Conservation (phyloP, 139 green algal genomes). For the Mesotaenium endlicherianum region DNA sequence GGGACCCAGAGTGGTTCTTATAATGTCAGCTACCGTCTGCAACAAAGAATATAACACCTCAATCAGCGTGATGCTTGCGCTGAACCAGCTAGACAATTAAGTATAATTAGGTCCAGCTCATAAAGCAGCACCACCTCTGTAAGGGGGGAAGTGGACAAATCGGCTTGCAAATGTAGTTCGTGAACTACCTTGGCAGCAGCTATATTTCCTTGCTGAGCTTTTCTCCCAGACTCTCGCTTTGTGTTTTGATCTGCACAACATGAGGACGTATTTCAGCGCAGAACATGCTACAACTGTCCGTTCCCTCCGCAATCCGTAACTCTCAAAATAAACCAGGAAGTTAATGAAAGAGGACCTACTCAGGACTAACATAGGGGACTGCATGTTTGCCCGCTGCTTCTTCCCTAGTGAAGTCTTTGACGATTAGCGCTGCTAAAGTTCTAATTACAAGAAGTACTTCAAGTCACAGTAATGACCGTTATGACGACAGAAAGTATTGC, state of each 20-base stretch:
- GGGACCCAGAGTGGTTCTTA: constrained; percentile 93
- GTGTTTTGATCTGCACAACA: constrained; percentile 61
- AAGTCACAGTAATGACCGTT: too few species aligned
- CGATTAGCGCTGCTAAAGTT: too few species aligned
- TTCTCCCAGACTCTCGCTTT: constrained; percentile 90
- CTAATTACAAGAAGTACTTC: too few species aligned
- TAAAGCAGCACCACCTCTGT: not conserved
- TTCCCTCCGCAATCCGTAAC: not conserved
- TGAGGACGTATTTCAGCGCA: not conserved
- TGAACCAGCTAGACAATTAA: not conserved
- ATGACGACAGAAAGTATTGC: too few species aligned
- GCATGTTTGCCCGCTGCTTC: constrained; percentile 49
- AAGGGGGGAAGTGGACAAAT: not conserved
- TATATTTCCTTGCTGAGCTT: constrained; percentile 95
- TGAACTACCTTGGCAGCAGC: constrained; percentile 78
- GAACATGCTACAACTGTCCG: not conserved
- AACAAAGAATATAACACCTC: not conserved
- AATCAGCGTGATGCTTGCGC: not conserved
- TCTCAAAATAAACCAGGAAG: not conserved
- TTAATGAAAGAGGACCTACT: constrained; percentile 21
- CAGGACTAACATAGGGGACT: constrained; percentile 49
- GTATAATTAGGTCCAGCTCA: not conserved
- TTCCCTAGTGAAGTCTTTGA: too few species aligned
- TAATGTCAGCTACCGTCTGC: constrained; percentile 91
- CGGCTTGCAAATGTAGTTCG: not conserved